These are phyloP conservation scores for Mycena galopus DNA, from an alignment of 768 basidiomycete species.

Conservation along the genomic window DNA sequence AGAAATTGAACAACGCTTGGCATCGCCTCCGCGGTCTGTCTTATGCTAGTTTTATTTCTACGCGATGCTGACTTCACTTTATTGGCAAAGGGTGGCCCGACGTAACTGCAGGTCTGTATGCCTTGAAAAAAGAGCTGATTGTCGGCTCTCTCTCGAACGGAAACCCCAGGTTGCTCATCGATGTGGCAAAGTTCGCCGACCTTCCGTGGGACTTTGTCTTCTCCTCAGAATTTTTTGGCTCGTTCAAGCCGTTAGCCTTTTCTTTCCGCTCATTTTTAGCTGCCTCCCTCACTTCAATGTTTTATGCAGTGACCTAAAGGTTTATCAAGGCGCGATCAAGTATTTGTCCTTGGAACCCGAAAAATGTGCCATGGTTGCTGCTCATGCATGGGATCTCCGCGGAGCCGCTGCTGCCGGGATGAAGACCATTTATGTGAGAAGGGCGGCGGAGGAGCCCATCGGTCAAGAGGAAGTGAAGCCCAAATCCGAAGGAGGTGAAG, in stretches of 20 bases:
- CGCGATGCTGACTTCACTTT: not conserved
- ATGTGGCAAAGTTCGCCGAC: conserved; percentile 75
- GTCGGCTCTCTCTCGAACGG: conserved; percentile 74
- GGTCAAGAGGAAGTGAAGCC: conserved; percentile 47
- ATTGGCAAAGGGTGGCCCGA: conserved; percentile 68
- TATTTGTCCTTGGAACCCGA: conserved; percentile 64
- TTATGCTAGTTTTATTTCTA: not conserved
- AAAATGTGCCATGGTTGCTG: conserved; percentile 73
- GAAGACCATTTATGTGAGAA: conserved; percentile 70
- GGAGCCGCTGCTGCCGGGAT: conserved; percentile 67
- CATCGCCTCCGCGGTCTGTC: conserved; percentile 66
- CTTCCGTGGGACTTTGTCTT: conserved; percentile 77
- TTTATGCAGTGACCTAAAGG: conserved; percentile 58
- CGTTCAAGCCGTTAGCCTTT: conserved; percentile 72
- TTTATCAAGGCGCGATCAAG: conserved; percentile 63
- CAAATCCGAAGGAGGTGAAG: conserved; percentile 69
- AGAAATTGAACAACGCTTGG: conserved; percentile 65
- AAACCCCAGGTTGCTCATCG: conserved; percentile 69
- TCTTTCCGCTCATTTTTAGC: not conserved
- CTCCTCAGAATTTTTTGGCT: conserved; percentile 70
- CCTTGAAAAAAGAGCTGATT: conserved; percentile 64
- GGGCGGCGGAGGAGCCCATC: conserved; percentile 60
- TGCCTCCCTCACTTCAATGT: not conserved
- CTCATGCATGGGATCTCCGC: conserved; percentile 70
- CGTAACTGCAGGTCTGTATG: conserved; percentile 59